Evolutionary conservation across 441 rosid genomes (phyloP).

Genomic region (Theobroma grandiflorum): DNA sequence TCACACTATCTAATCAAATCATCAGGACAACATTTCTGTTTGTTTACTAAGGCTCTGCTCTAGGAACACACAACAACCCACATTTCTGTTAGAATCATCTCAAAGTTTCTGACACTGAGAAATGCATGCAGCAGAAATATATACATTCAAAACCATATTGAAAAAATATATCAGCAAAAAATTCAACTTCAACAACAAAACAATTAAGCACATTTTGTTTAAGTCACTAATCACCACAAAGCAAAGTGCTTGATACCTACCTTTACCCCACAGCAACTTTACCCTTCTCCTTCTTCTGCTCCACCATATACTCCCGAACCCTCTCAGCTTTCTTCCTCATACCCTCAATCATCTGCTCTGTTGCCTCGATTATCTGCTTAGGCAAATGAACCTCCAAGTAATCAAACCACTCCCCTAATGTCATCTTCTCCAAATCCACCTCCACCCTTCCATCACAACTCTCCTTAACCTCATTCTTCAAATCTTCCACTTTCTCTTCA

Average conservation of each 20-base stretch:
- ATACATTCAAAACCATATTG: not conserved
- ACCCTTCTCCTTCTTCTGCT: slow-evolving; percentile 52
- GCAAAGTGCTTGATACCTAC: slow-evolving; percentile 14
- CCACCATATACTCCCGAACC: slow-evolving; percentile 47
- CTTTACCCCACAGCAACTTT: slow-evolving; percentile 20
- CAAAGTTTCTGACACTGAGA: not conserved
- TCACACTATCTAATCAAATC: not conserved
- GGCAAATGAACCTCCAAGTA: slow-evolving; percentile 51
- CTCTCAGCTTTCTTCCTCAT: slow-evolving; percentile 54
- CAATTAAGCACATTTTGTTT: not conserved
- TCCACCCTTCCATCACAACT: slow-evolving; percentile 26
- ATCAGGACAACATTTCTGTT: not conserved
- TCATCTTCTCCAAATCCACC: slow-evolving; percentile 53
- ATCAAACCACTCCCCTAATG: slow-evolving; percentile 61
- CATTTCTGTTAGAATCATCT: not conserved
- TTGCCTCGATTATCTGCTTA: slow-evolving; percentile 48
- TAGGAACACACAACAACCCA: not conserved
- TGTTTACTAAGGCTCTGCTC: not conserved
- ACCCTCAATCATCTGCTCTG: slow-evolving; percentile 59
- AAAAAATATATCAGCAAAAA: not conserved
- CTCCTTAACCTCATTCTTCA: not conserved
- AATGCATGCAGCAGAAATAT: not conserved
- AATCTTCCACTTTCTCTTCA: not conserved
- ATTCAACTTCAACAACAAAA: not conserved
- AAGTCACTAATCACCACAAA: not conserved